phyloP scores from a whole-genome alignment of 352 stramenopile genomes.

The Phytophthora fragariae region DNA sequence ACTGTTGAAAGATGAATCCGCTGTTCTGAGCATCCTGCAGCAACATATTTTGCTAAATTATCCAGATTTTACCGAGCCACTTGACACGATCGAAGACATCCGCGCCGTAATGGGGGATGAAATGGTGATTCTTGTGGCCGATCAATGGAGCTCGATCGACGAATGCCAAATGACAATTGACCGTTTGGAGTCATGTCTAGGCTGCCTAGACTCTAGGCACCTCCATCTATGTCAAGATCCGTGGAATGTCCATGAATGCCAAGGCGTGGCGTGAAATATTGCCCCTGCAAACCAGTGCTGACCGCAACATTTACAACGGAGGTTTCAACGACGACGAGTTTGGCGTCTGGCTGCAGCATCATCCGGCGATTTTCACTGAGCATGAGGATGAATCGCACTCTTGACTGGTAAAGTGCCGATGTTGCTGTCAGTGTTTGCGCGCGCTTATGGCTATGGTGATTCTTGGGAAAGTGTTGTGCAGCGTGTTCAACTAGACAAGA shows the following conservation, averaged over 20 bases:
- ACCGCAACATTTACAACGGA: background rate
- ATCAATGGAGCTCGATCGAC: conserved; percentile 6
- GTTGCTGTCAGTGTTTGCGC: conserved; percentile 2
- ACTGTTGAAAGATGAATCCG: background rate
- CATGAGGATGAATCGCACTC: conserved; percentile 1
- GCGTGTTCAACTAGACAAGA: background rate
- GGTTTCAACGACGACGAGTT: conserved; percentile 3
- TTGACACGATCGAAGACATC: background rate
- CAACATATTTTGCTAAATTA: background rate
- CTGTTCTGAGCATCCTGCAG: background rate
- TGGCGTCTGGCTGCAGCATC: background rate
- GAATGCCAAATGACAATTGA: background rate
- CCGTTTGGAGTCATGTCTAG: background rate
- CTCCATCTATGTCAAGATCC: background rate
- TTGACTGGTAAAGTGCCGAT: background rate
- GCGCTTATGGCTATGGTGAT: background rate
- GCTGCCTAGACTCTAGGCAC: background rate
- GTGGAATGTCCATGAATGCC: background rate
- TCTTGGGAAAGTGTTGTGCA: conserved; percentile 1
- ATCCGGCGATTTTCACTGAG: background rate
- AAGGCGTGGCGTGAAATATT: background rate
- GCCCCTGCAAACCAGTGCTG: background rate
- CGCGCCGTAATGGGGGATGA: background rate
- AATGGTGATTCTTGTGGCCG: conserved; percentile 8
- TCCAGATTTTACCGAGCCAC: background rate